These are phyloP conservation scores for Saposhnikovia divaricata DNA, from an alignment of 129 eudicot species.

Conservation along the genomic window DNA sequence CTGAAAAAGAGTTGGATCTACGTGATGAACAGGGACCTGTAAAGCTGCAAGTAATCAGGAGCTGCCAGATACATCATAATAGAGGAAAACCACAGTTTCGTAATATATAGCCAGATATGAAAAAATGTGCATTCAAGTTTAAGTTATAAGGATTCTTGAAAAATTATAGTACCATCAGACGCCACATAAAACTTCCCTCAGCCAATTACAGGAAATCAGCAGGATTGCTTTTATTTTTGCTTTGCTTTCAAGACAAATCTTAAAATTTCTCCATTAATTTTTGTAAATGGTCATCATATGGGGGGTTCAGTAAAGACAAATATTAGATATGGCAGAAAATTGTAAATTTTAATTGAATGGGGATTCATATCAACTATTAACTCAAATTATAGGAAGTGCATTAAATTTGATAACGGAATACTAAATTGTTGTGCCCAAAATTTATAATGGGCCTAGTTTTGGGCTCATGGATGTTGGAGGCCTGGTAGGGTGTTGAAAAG, in stretches of 20 bases:
- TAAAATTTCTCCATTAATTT: background rate
- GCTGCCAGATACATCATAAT: background rate
- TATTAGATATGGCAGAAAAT: background rate
- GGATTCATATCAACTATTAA: background rate
- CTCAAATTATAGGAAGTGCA: background rate
- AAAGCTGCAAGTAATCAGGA: conserved; percentile 9
- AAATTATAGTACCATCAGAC: background rate
- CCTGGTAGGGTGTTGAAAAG: no score
- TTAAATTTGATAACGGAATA: background rate
- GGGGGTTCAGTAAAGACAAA: background rate
- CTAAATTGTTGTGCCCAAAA: no score
- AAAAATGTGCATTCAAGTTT: background rate
- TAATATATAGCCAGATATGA: background rate
- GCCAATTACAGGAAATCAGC: background rate
- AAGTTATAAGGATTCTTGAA: background rate
- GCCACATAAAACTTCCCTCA: background rate
- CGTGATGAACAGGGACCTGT: conserved; percentile 64
- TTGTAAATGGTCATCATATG: background rate
- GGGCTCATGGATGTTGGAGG: no score
- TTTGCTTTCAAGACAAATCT: background rate
- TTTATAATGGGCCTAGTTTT: no score
- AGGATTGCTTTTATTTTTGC: background rate
- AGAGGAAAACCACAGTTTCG: background rate
- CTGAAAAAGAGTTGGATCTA: conserved; percentile 47
- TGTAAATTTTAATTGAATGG: background rate